These are phyloP conservation scores for Coelastrella sp. DNA, from an alignment of 139 green algal species.

Conservation along the genomic window DNA sequence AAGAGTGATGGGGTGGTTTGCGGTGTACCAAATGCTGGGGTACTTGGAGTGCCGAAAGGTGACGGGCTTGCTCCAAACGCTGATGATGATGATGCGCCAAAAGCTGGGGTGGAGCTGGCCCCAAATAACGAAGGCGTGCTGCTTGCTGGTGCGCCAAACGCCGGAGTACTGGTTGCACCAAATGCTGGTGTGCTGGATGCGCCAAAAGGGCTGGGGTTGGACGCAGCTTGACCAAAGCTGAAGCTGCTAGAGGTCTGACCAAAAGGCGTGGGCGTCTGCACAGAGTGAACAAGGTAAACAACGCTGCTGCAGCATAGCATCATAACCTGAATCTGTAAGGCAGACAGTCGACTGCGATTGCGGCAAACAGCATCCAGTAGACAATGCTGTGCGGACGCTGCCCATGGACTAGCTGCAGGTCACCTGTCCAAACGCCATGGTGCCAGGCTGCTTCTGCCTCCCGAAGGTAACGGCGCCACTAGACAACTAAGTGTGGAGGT, in stretches of 20 bases:
- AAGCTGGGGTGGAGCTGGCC: not conserved
- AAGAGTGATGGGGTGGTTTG: not conserved
- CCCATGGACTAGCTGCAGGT: constrained; percentile 2
- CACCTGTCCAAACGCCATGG: constrained; percentile 22
- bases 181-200: constrained; percentile 1
- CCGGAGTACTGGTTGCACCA: constrained; percentile 6
- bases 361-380: too few relatives aligned
- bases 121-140: constrained; percentile 32
- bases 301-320: not conserved
- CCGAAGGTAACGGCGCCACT: too few relatives aligned
- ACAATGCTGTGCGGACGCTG: too few relatives aligned
- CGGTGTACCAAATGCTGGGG: constrained; percentile 7
- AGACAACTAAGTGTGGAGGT: too few relatives aligned
- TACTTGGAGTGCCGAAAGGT: not conserved
- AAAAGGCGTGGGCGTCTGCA: not conserved
- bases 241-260: not conserved
- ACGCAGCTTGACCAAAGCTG: constrained; percentile 6
- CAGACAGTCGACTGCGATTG: too few relatives aligned
- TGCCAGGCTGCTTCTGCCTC: too few relatives aligned
- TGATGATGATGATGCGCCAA: not conserved
- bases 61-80: too few relatives aligned
- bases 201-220: not conserved
- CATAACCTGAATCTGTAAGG: too few relatives aligned
- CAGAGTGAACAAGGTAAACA: not conserved
- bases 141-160: constrained; percentile 10